Evolutionary conservation across 179 eudicot species (phyloP).

Genomic region (Monotropa hypopitys): DNA sequence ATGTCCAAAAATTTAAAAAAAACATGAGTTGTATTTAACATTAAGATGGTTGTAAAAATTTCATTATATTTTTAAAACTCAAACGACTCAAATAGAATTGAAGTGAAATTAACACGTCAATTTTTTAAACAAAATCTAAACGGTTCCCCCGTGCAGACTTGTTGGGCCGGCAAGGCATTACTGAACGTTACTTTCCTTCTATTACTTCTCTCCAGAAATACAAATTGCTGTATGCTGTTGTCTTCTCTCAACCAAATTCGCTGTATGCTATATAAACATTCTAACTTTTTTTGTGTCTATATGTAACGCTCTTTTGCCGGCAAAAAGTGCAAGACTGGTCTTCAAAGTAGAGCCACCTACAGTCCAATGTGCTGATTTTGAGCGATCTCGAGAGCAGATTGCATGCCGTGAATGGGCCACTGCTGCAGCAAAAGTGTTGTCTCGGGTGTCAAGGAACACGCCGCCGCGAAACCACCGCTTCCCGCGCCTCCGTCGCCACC

Average conservation of each 20-base stretch:
- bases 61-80: too few relatives aligned
- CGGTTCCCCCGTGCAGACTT: too few relatives aligned
- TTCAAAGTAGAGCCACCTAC: background rate
- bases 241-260: background rate
- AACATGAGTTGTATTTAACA: too few relatives aligned
- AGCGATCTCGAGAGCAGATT: conserved; percentile 4
- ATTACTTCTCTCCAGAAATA: background rate
- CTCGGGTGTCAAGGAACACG: background rate
- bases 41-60: too few relatives aligned
- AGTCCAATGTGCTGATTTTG: background rate
- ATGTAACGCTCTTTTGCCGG: background rate
- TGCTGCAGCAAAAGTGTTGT: conserved; percentile 29
- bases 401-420: conserved; percentile 23
- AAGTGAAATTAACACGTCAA: too few relatives aligned
- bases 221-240: background rate
- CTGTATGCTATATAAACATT: background rate
- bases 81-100: too few relatives aligned
- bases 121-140: too few relatives aligned
- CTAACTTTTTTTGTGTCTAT: background rate
- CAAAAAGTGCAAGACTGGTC: background rate
- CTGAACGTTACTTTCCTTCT: too few relatives aligned
- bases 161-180: too few relatives aligned
- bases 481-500: conserved; percentile 14
- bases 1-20: too few relatives aligned
- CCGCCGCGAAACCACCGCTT: conserved; percentile 1